These are phyloP conservation scores for Amanita rubescens DNA, from an alignment of 768 basidiomycete genomes.

Conservation along the genomic window DNA sequence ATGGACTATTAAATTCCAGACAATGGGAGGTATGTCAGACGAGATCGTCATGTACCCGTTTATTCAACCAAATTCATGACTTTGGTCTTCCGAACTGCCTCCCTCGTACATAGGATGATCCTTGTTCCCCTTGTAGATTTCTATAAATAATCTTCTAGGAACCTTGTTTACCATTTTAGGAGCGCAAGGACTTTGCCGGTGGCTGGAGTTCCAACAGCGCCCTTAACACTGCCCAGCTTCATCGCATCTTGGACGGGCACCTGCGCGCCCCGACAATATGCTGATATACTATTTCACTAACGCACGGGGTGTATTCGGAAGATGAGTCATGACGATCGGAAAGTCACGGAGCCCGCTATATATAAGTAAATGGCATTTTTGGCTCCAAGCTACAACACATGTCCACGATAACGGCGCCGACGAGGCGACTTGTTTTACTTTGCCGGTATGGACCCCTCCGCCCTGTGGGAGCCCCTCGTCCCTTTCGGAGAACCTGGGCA, in stretches of 20 bases:
- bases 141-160: slow-evolving; percentile 1
- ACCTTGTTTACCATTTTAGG: background rate
- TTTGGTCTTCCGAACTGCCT: background rate
- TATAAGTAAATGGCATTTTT: background rate
- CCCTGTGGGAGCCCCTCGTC: background rate
- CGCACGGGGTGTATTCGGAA: background rate
- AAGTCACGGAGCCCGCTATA: background rate
- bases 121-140: background rate
- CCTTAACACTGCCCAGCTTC: too few species aligned
- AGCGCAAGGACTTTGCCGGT: background rate
- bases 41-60: background rate
- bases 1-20: background rate
- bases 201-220: background rate
- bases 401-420: background rate
- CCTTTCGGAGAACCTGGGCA: background rate
- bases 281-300: too few species aligned
- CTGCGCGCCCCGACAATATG: too few species aligned
- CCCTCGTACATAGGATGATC: background rate
- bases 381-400: background rate
- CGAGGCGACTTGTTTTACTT: background rate
- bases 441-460: background rate
- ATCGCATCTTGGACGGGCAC: too few species aligned
- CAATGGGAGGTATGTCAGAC: background rate
- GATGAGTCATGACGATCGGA: background rate
- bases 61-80: background rate